Base-by-base conservation (phyloP, 306 rosid genomes). In the Rosa rugosa region DNA sequence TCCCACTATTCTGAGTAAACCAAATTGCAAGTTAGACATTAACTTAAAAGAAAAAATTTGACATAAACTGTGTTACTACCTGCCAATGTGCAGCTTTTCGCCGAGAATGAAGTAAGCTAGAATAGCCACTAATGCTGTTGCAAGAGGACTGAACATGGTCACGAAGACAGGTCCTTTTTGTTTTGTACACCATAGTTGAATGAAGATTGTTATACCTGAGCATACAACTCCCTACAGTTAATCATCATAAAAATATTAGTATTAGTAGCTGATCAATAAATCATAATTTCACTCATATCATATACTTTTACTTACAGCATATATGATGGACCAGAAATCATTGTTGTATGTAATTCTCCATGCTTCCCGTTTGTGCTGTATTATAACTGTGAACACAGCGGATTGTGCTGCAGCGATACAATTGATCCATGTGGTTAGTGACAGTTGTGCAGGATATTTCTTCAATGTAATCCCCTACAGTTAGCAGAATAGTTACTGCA, bases 391-490 rank as follows among this genome's bases (percentile, higher is more conserved):
- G 72, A 84, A 84, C 64, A 20, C 80, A 53, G 86, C 88, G 20
- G 87, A 86, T 63, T 84, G 86, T 46, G 71, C 81, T 53, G 83
- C 88, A 53, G 85, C 89, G 2, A 84, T 67, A 41, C 44, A 81
- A 50, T 80, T 80, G 34, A 88, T 65, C 88, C 86, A 88, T 47
- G 84, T 68, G 27, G 86, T 88, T 69, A 88, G 84, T 20, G 88
- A 83, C 7, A 86, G 62, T 47, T 74, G 87, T 47, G 89, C 92
- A 14, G 88, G 84, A 71, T 86, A 86, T 80, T 83, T 86, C 86
- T 82, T 89, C 80, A 77, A 47, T 59, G 73, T 70, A 8, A 81
- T 34, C 67, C 80, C 89, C 87, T 84, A 44, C 81, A 17, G 45
- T 27, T 53, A 36, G 66, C 20, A 72, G 36, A 51, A 53, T 54